Percentiles rank a stretch among this genome's conserved stretches.
Conservation (phyloP, 1,284 basidiomycete species). For the Heterobasidion occidentale region DNA sequence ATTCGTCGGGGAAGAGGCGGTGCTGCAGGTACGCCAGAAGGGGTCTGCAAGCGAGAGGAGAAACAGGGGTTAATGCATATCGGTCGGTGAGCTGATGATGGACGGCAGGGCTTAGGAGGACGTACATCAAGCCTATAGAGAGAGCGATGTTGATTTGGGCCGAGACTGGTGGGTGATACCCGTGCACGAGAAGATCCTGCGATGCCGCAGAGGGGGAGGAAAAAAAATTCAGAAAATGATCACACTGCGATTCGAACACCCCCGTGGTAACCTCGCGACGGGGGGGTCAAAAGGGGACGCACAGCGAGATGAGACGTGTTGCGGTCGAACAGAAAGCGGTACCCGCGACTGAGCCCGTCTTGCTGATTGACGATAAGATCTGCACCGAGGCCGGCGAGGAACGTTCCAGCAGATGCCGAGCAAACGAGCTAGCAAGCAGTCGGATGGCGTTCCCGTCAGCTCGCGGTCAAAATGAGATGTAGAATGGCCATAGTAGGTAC, state of each 20-base stretch:
- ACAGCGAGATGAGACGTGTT: conserved; percentile 51
- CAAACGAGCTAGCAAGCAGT: conserved; percentile 29
- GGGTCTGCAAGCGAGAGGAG: conserved; percentile 13
- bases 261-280: not conserved
- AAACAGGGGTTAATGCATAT: not conserved
- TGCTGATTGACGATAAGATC: conserved; percentile 53
- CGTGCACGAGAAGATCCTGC: conserved; percentile 12
- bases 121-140: conserved; percentile 17
- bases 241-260: no score
- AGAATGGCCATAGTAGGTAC: conserved; percentile 17
- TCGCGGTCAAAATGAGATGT: not conserved
- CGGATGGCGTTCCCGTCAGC: not conserved
- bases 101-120: not conserved
- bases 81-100: not conserved
- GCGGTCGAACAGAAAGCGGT: conserved; percentile 55
- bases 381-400: conserved; percentile 43
- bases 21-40: conserved; percentile 20
- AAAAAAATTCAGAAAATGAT: no score
- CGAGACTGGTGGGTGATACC: conserved; percentile 13
- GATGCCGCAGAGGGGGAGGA: not conserved
- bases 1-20: conserved; percentile 21
- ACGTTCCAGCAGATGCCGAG: conserved; percentile 51
- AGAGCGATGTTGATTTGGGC: conserved; percentile 17
- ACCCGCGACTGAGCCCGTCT: conserved; percentile 51
- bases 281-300: conserved; percentile 15